Evolutionary conservation across 768 basidiomycete species (phyloP).

Genomic region (Lenzites betulinus): DNA sequence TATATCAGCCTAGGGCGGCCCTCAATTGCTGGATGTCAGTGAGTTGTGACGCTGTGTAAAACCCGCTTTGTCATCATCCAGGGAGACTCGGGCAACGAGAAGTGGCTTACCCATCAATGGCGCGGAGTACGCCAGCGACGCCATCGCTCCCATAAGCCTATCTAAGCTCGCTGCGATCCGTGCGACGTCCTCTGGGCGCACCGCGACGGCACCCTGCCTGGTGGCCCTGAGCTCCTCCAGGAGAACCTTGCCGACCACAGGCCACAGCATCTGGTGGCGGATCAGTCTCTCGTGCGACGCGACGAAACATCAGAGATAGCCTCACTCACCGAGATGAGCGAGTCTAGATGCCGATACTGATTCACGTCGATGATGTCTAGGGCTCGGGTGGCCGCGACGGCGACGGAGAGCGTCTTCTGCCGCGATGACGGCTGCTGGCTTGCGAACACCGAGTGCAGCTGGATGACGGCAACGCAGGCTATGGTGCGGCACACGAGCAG

Average conservation of each 20-base stretch:
- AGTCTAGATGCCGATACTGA: constrained; percentile 24
- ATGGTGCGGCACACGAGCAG: constrained; percentile 25
- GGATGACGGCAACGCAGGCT: constrained; percentile 28
- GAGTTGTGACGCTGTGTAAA: constrained; percentile 4
- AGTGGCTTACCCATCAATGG: constrained; percentile 29
- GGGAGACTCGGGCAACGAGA: not conserved
- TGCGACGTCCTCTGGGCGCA: constrained; percentile 15
- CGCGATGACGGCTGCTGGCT: constrained; percentile 19
- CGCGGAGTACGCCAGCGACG: constrained; percentile 15
- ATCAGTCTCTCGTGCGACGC: not conserved
- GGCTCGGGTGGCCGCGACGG: constrained; percentile 20
- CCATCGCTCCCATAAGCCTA: constrained; percentile 26
- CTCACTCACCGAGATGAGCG: constrained; percentile 30
- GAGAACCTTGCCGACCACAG: constrained; percentile 22
- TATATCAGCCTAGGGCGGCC: not conserved
- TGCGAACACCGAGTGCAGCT: constrained; percentile 27
- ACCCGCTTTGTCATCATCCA: not conserved
- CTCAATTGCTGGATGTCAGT: constrained; percentile 11
- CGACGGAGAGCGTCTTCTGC: constrained; percentile 24
- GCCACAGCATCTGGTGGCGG: constrained; percentile 24
- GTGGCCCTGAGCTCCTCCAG: constrained; percentile 25
- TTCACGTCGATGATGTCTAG: constrained; percentile 20
- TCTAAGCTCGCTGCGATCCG: constrained; percentile 20
- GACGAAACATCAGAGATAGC: not conserved
- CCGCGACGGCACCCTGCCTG: not conserved